Percentiles rank a stretch among this genome's conserved stretches.
Evolutionary conservation across 768 basidiomycete genomes (phyloP).

Genomic region (Harrya chromipes): DNA sequence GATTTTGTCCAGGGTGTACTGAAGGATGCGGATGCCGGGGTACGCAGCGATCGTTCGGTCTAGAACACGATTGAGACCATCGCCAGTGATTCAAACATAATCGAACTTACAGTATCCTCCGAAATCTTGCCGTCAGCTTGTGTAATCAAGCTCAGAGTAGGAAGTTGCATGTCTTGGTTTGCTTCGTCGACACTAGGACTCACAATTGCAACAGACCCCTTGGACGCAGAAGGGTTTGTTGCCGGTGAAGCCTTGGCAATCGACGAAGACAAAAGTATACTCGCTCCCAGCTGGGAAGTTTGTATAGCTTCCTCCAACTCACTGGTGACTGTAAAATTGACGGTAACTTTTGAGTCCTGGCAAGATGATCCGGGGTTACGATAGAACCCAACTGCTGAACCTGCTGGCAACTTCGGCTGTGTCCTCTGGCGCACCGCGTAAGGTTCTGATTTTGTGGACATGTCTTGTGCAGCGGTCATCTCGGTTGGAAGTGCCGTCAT

Average conservation of each 20-base stretch:
- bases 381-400: slow-evolving; percentile 71
- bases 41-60: slow-evolving; percentile 45
- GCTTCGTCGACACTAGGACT: slow-evolving; percentile 11
- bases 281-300: slow-evolving; percentile 13
- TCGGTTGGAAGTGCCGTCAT: slow-evolving; percentile 21
- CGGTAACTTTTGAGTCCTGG: slow-evolving; percentile 45
- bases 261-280: slow-evolving; percentile 27
- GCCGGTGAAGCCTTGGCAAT: slow-evolving; percentile 10
- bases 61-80: slow-evolving; percentile 17
- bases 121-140: slow-evolving; percentile 47
- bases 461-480: slow-evolving; percentile 33
- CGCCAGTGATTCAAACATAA: neutral
- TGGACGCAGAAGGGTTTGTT: slow-evolving; percentile 5
- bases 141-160: slow-evolving; percentile 21
- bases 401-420: slow-evolving; percentile 71
- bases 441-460: slow-evolving; percentile 23
- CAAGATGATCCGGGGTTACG: slow-evolving; percentile 57
- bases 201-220: slow-evolving; percentile 4
- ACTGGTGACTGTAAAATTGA: slow-evolving; percentile 77
- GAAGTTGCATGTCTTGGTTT: slow-evolving; percentile 11
- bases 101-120: slow-evolving; percentile 51
- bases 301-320: slow-evolving; percentile 51
- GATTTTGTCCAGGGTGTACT: slow-evolving; percentile 52
- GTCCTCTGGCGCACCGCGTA: slow-evolving; percentile 42
- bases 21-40: slow-evolving; percentile 40